phyloP scores from a whole-genome alignment of 306 rosid genomes.

The Cicer yamashitae region DNA sequence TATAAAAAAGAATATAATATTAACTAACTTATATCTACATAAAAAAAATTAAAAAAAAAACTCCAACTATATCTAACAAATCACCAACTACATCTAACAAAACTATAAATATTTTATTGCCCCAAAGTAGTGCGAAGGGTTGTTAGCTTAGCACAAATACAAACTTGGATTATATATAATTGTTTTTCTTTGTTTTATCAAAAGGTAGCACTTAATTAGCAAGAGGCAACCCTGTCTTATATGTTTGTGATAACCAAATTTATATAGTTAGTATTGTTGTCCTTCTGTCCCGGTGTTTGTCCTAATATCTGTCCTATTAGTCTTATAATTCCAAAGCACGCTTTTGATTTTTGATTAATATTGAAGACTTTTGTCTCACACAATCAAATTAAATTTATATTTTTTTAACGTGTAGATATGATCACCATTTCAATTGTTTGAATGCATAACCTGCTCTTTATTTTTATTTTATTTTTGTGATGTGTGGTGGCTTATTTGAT shows the following conservation, averaged over 20 bases:
- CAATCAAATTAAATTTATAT: conserved; percentile 34
- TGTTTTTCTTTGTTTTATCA: no score
- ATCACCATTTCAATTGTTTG: conserved; percentile 45
- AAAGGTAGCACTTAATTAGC: no score
- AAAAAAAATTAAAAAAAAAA: no score
- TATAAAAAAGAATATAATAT: no score
- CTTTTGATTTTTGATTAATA: conserved; percentile 40
- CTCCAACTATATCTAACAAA: no score
- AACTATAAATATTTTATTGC: conserved; percentile 13
- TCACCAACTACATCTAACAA: no score
- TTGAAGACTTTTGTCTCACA: conserved; percentile 51
- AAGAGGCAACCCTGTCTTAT: no score
- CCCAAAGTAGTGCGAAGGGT: conserved; percentile 16
- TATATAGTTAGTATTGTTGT: conserved; percentile 26
- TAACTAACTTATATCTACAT: no score
- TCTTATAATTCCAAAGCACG: conserved; percentile 39
- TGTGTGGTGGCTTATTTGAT: conserved; percentile 3
- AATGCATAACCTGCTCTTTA: not conserved
- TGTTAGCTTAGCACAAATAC: conserved; percentile 27
- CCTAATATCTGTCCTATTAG: conserved; percentile 55
- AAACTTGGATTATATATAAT: conserved; percentile 12
- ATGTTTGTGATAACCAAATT: no score
- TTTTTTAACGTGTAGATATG: conserved; percentile 39
- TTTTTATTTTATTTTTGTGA: not conserved
- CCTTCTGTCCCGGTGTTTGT: conserved; percentile 50